Evolutionary conservation across 2,329 filamentous ascomycete species (phyloP), one percentile per base, ranked within the genome.

Genomic region (Aspergillus sergii): DNA sequence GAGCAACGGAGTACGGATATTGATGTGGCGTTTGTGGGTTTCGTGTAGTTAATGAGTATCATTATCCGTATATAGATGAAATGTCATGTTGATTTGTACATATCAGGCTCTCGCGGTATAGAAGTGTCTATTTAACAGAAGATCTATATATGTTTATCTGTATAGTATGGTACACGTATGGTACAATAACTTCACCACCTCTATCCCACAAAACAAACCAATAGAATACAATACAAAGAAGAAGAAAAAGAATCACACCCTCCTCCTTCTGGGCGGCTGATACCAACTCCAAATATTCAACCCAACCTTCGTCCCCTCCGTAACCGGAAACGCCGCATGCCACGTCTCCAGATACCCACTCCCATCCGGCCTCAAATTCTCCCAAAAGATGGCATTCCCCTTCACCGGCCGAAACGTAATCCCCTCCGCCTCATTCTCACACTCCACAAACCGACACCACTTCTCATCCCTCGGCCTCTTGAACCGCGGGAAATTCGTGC

Each of bases 271-370:
- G 32, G 73, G 72, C 58, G 74, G 75, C 74, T 86, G 84, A 72
- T 83, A 84, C 86, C 86, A 88, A 74, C 84, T 88, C 87, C 87
- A 89, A 64, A 89, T 87, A 75, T 89, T 89, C 75, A 89, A 73
- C 0, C 86, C 87, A 61, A 88, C 81, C 77, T 89, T 89, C 43
- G 76, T 79, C 2, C 87, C 87, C 46, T 74, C 78, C 56, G 75
- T 74, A 0, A 89, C 86, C 10, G 86, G 86, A 70, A 88, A 77
- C 6, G 85, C 86, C 50, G 86, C 85, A 80, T 89, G 87, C 80
- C 86, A 86, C 36, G 84, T 86, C 74, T 88, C 85, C 62, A 80
- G 78, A 69, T 86, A 86, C 14, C 85, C 86, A 26, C 76, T 79
- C 2, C 86, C 86, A 73, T 88, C 84, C 0, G 76, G 65, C 45